These are phyloP conservation scores for Penicillium verhagenii DNA, from an alignment of 495 filamentous ascomycete genomes.

Conservation along the genomic window DNA sequence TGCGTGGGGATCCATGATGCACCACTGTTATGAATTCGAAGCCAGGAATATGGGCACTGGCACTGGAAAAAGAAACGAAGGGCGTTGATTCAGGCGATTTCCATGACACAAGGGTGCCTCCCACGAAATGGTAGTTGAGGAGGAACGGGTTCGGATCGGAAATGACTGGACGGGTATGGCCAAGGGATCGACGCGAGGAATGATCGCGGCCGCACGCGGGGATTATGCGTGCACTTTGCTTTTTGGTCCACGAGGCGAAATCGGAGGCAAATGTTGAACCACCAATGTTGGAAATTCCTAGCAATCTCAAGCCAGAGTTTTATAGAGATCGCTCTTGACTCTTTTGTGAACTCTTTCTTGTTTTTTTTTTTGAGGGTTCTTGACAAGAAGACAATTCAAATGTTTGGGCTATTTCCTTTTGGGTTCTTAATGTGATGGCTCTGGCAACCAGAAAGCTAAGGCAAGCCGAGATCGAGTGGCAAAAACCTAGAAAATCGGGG, in stretches of 20 bases:
- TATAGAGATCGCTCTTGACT: no score
- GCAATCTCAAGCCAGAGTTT: no score
- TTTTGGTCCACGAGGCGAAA: conserved; percentile 15
- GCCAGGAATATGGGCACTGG: conserved; percentile 19
- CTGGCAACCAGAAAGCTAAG: no score
- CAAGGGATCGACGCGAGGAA: conserved; percentile 28
- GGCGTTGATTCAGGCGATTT: conserved; percentile 33
- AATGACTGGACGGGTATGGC: conserved; percentile 26
- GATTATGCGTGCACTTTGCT: conserved; percentile 10
- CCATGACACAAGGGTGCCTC: conserved; percentile 37
- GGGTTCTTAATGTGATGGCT: no score
- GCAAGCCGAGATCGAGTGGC: background rate
- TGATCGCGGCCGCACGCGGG: conserved; percentile 23
- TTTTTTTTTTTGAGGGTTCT: no score
- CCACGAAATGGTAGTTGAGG: conserved; percentile 7
- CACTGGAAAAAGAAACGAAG: conserved; percentile 5
- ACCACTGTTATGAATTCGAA: no score
- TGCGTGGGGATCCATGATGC: conserved; percentile 39
- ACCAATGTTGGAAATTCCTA: no score
- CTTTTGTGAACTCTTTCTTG: no score
- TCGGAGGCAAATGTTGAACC: conserved; percentile 15
- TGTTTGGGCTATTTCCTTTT: no score
- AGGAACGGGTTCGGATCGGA: conserved; percentile 17
- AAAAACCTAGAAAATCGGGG: no score
- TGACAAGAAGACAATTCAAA: no score